Evolutionary conservation across 306 rosid species (phyloP), one percentile per base, ranked within the genome.

Genomic region (Prunus fruticosa): DNA sequence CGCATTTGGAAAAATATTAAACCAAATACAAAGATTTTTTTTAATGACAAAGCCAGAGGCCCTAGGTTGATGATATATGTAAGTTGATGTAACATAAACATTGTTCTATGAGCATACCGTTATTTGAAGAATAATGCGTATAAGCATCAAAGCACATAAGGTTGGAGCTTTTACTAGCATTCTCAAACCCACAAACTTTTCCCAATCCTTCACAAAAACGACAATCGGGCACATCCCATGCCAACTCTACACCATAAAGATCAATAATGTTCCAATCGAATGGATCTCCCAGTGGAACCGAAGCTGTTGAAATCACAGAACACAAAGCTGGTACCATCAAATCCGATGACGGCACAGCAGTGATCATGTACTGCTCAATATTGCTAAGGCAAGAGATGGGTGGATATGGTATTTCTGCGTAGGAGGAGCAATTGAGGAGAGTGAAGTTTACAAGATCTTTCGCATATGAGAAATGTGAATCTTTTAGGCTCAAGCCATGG

Each of bases 151-250:
- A 69, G 75, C 74, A 69, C 4, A 49, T 75, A 49, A 79, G 30
- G 53, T 23, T 77, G n/a, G n/a, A n/a, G 58, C 50, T 22, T 15
- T 23, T n/a, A n/a, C n/a, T 1, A 34, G 43, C 54, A 3, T 14
- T 20, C 30, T 25, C 53, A 47, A 60, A 75, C 18, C 86, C 89
- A 76, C 91, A 90, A 25, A 19, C 0, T 38, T 12, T 18, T 19
- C 70, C 52, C 28, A 16, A 9, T 38, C 3, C 19, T 4, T n/a
- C 70, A 41, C 70, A 66, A n/a, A 25, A 66, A 43, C 18, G 20
- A n/a, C 70, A 66, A 66, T 66, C 5, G 1, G 96, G 92, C 5
- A 16, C 19, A 9, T 11, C 18, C 96, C 96, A 90, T 19, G 71
- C 46, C 32, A 66, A 43, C 53, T 66, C 28, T 9, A 66, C 27